Percentiles rank a stretch among this genome's conserved stretches.
These are phyloP conservation scores for Phytophthora vignae DNA, from an alignment of 352 stramenopile species.

Conservation along the genomic window DNA sequence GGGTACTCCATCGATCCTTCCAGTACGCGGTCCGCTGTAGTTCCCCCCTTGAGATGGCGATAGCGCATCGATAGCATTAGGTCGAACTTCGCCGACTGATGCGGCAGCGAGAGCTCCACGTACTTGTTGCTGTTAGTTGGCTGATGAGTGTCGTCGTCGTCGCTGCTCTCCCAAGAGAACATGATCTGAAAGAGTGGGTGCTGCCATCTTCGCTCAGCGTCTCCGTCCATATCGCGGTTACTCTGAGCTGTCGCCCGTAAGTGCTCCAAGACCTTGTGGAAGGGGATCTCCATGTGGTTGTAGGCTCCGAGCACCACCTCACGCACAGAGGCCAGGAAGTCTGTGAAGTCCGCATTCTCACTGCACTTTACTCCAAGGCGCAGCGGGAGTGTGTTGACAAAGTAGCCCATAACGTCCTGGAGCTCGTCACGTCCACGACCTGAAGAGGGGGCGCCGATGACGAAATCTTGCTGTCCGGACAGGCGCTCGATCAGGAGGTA, in stretches of 20 bases:
- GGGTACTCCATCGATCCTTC: slow-evolving; percentile 63
- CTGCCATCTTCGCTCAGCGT: slow-evolving; percentile 25
- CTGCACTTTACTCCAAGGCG: slow-evolving; percentile 34
- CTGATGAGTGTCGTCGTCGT: too few species aligned
- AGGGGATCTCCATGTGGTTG: slow-evolving; percentile 58
- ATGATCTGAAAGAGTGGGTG: slow-evolving; percentile 60
- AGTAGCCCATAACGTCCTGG: slow-evolving; percentile 57
- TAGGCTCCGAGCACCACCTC: slow-evolving; percentile 52
- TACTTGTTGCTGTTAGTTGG: slow-evolving; percentile 5
- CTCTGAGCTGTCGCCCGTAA: slow-evolving; percentile 30
- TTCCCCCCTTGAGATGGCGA: slow-evolving; percentile 12
- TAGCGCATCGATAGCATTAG: slow-evolving; percentile 71
- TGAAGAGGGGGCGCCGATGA: slow-evolving; percentile 54
- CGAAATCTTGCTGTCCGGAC: slow-evolving; percentile 47
- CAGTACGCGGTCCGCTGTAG: slow-evolving; percentile 27
- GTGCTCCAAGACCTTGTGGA: slow-evolving; percentile 62
- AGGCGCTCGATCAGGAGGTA: slow-evolving; percentile 55
- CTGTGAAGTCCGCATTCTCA: slow-evolving; percentile 33
- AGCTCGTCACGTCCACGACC: slow-evolving; percentile 41
- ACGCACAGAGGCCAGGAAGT: slow-evolving; percentile 48
- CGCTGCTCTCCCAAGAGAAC: slow-evolving; percentile 57
- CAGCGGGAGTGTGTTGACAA: slow-evolving; percentile 66
- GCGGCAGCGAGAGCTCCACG: slow-evolving; percentile 40
- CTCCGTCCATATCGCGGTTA: not conserved
- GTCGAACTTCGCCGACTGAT: slow-evolving; percentile 62